Evolutionary conservation across 192 early-diverging fungal genomes (phyloP).

Genomic region (Anaeromyces robustus): DNA sequence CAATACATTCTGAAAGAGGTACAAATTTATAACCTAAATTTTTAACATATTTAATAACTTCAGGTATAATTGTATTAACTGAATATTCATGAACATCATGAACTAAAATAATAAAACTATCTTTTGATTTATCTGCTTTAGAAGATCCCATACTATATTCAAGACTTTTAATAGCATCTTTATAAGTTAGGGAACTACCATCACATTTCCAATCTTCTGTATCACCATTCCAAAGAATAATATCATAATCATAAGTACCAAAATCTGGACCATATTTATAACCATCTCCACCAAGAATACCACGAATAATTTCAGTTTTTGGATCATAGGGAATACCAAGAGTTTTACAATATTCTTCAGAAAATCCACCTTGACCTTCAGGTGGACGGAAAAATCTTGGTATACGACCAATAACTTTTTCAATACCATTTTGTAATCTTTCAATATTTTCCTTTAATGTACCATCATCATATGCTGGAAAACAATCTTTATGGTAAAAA

Average conservation of each 20-base stretch:
- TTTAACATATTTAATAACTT: neutral
- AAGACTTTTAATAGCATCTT: neutral
- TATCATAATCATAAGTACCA: neutral
- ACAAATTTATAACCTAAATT: neutral
- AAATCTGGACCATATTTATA: neutral
- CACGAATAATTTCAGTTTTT: neutral
- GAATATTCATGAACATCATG: neutral
- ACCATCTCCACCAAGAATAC: neutral
- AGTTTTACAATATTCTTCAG: neutral
- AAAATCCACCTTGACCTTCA: neutral
- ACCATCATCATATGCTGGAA: neutral
- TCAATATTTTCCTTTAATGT: neutral
- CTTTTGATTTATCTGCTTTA: neutral
- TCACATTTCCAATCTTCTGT: neutral
- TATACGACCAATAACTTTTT: neutral
- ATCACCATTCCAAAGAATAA: neutral
- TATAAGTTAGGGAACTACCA: neutral
- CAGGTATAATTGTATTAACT: neutral
- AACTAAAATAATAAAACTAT: neutral
- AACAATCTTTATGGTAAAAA: neutral
- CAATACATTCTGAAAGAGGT: neutral
- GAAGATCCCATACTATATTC: neutral
- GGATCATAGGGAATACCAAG: neutral
- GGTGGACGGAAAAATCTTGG: neutral
- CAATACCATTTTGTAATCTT: neutral